These are phyloP conservation scores for Aspergillus tamarii DNA, from an alignment of 2,329 filamentous ascomycete genomes.

Conservation along the genomic window DNA sequence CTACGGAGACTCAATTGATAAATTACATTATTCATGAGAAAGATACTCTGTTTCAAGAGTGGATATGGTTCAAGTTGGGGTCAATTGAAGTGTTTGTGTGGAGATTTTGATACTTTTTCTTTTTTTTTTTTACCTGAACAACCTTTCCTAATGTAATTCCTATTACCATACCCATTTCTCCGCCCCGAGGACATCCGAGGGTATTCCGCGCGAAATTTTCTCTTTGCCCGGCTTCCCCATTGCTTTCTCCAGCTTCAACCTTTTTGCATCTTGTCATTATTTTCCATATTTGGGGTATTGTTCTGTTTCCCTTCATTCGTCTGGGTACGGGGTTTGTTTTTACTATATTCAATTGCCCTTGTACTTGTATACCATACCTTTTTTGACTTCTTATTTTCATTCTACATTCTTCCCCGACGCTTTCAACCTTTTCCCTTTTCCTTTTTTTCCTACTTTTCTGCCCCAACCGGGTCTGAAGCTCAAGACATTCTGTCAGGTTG, in stretches of 20 bases:
- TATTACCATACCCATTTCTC: conserved; percentile 22
- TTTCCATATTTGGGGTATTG: conserved; percentile 22
- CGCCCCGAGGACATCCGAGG: conserved; percentile 45
- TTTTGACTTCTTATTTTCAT: conserved; percentile 24
- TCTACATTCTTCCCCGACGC: conserved; percentile 19
- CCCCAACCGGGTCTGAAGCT: conserved; percentile 12
- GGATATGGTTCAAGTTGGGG: background rate
- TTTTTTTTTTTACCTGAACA: conserved; percentile 12
- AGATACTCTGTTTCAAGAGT: background rate
- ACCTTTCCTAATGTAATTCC: conserved; percentile 21
- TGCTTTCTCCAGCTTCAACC: conserved; percentile 31
- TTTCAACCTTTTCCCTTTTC: conserved; percentile 24
- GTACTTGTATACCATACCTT: conserved; percentile 38
- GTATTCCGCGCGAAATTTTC: conserved; percentile 49
- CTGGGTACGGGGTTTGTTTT: conserved; percentile 40
- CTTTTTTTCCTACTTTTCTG: conserved; percentile 13
- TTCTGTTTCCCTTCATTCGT: conserved; percentile 30
- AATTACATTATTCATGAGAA: conserved; percentile 1
- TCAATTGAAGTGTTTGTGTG: background rate
- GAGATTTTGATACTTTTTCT: background rate
- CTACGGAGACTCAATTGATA: background rate
- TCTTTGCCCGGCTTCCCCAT: conserved; percentile 30
- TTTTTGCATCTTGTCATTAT: conserved; percentile 22
- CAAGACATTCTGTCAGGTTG: conserved; percentile 22
- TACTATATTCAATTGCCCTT: conserved; percentile 36